Conservation (phyloP, 148 eudicot species). For the Rhododendron ovatum region DNA sequence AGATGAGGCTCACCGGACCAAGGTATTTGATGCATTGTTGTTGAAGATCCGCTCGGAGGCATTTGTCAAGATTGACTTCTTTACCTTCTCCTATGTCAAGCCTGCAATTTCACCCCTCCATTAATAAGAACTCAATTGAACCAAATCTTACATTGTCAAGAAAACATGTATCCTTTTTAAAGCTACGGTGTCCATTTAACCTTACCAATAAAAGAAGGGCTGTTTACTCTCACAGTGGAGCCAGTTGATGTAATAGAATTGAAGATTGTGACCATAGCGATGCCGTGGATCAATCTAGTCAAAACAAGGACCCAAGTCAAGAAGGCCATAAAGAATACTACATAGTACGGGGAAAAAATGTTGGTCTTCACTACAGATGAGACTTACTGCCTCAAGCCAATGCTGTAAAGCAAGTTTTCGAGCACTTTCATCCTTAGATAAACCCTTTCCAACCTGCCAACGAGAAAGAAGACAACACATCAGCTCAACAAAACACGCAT, state of each 20-base stretch:
- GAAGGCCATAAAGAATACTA: not conserved
- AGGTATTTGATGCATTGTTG: conserved; percentile 75
- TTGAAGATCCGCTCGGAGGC: conserved; percentile 45
- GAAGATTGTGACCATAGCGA: conserved; percentile 94
- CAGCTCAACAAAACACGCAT: not conserved
- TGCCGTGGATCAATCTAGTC: conserved; percentile 91
- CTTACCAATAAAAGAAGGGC: conserved; percentile 93
- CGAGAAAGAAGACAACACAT: not conserved
- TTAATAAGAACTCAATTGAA: not conserved
- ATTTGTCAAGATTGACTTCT: conserved; percentile 52
- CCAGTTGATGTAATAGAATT: conserved; percentile 76
- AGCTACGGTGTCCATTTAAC: not conserved
- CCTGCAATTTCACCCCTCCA: conserved; percentile 25
- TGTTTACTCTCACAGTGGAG: conserved; percentile 74
- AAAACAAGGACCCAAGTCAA: not conserved
- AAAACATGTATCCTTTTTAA: not conserved
- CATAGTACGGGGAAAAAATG: not conserved
- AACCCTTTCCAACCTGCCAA: conserved; percentile 25
- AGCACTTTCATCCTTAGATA: conserved; percentile 54
- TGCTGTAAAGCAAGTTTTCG: conserved; percentile 64
- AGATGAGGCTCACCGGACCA: conserved; percentile 45
- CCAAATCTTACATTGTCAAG: not conserved
- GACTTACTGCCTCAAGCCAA: conserved; percentile 80
- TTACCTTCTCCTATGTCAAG: conserved; percentile 72
- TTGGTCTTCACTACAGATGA: not conserved